phyloP scores from a whole-genome alignment of 2,329 filamentous ascomycete species.

The Metarhizium guizhouense region DNA sequence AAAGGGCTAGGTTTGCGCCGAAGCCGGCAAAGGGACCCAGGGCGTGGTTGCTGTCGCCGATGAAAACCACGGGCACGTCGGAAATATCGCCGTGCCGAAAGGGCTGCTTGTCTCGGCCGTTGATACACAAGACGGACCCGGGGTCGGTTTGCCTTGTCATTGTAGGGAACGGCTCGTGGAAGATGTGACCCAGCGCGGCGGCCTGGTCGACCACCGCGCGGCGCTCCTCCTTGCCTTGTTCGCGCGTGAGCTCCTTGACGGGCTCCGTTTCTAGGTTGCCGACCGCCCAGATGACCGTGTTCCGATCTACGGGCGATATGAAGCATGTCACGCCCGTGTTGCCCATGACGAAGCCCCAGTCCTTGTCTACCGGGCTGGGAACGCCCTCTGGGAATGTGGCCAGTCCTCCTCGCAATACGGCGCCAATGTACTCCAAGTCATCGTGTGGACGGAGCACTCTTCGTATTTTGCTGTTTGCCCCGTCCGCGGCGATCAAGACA shows the following conservation, averaged over 20 bases:
- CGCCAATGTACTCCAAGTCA: conserved; percentile 28
- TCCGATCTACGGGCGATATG: conserved; percentile 32
- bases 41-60: conserved; percentile 42
- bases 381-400: conserved; percentile 24
- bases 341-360: too few species aligned
- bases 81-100: conserved; percentile 26
- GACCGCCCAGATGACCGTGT: conserved; percentile 32
- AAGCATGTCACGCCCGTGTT: conserved; percentile 31
- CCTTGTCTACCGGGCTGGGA: conserved; percentile 10
- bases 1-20: conserved; percentile 38
- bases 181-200: conserved; percentile 21
- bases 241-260: conserved; percentile 7
- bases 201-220: conserved; percentile 21
- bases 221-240: conserved; percentile 13
- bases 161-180: conserved; percentile 29
- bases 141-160: conserved; percentile 30
- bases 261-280: conserved; percentile 21
- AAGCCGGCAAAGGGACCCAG: conserved; percentile 39
- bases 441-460: conserved; percentile 28
- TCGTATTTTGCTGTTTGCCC: conserved; percentile 32
- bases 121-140: conserved; percentile 26
- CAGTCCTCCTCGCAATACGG: conserved; percentile 28
- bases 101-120: conserved; percentile 34
- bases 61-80: conserved; percentile 28
- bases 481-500: conserved; percentile 36